Base-by-base conservation (phyloP, 1,284 basidiomycete genomes). In the Cryptococcus amylolentus region DNA sequence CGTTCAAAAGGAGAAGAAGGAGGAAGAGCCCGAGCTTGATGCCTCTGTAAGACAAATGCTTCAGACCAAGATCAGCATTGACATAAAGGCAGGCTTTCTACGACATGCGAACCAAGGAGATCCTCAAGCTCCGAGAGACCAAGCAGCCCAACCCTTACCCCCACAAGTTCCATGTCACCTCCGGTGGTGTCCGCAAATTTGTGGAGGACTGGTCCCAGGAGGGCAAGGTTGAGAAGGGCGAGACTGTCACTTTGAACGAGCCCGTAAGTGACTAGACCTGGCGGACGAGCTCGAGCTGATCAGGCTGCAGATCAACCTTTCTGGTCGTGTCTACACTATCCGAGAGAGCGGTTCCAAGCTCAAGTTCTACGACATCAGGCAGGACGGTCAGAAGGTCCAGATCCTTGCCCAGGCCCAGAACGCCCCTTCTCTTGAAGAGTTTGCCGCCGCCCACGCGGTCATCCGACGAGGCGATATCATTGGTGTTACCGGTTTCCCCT, bases 381-480 rank as follows among this genome's bases (percentile, higher is more conserved):
- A 87, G 18, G 95, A 98, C 78, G 95, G 95, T 20, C 82, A 83
- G 69, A 95, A 93, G 81, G 85, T 98, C 50, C 95, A 98, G 79
- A 89, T 98, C 68, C 90, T 97, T 83, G 95, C 95, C 40, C 88
- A 86, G 62, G 85, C 86, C 60, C 89, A 91, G 68, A 88, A 92
- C 72, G 84, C 87, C 37, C 77, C 59, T 10, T 70, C 68, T 16
- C 56, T 85, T 8, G 84, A 87, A 27, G 78, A 82, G 5, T 99
- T 95, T 74, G 77, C 84, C 58, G 80, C 83, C 2, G 83, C 82
- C 0, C 92, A 98, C 79, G 87, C 91, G 55, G 80, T 90, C 59
- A 91, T 99, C 83, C 88, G 88, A 65, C 89, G 95, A 51, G 95
- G 95, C 48, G 95, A 99, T 77, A 89, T 98, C 69, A 88, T 98